Conservation (phyloP, 331 rosid species). For the Acacia pycnantha region DNA sequence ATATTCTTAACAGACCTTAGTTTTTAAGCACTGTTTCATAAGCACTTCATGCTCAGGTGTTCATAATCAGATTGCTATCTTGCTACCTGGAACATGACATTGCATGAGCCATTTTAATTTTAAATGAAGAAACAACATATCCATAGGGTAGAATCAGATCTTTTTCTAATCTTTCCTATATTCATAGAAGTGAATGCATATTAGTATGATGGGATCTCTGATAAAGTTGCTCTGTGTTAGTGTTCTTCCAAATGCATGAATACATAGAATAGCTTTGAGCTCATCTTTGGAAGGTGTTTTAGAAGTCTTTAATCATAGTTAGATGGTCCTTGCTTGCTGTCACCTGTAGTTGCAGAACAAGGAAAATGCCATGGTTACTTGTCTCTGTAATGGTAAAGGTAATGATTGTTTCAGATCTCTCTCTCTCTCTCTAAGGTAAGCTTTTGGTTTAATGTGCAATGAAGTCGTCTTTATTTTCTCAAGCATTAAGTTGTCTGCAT, state of each 20-base stretch:
- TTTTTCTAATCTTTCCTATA: background rate
- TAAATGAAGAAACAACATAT: background rate
- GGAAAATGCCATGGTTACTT: background rate
- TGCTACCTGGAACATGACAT: background rate
- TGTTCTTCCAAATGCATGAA: background rate
- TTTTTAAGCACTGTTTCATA: background rate
- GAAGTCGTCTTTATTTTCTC: background rate
- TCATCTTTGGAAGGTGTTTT: background rate
- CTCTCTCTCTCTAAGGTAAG: background rate
- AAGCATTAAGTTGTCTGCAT: background rate
- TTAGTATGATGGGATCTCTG: background rate
- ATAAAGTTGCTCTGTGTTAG: background rate
- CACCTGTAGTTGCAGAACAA: background rate
- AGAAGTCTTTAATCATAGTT: background rate
- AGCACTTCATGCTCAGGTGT: background rate
- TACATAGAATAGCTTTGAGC: background rate
- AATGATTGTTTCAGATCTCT: too few relatives aligned
- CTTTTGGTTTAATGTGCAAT: background rate
- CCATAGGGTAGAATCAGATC: background rate
- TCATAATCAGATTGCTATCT: background rate
- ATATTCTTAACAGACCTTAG: background rate
- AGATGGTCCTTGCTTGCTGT: background rate
- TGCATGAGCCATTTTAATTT: background rate
- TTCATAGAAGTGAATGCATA: background rate
- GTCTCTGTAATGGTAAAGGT: background rate